These are phyloP conservation scores for Fraxinus greggii DNA, from an alignment of 305 asterid genomes.

Conservation along the genomic window DNA sequence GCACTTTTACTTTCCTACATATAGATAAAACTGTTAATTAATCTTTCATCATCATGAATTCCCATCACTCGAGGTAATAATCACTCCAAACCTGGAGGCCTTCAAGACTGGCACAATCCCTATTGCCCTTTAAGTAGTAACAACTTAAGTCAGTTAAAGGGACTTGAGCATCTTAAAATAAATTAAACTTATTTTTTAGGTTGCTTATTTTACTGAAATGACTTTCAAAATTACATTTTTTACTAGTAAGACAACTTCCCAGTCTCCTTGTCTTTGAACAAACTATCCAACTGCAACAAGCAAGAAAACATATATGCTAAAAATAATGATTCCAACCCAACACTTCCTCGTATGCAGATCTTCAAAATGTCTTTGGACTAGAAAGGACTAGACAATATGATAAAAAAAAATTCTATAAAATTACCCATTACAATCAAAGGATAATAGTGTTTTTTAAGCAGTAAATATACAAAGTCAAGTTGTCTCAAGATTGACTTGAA, in stretches of 20 bases:
- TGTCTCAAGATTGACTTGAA: neutral
- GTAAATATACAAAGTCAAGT: neutral
- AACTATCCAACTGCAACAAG: neutral
- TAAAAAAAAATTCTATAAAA: neutral
- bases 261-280: neutral
- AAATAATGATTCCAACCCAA: neutral
- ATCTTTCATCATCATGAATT: neutral
- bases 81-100: neutral
- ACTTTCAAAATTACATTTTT: neutral
- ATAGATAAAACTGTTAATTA: too few relatives aligned
- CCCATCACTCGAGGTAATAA: neutral
- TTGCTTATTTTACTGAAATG: neutral
- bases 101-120: neutral
- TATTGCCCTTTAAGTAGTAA: neutral
- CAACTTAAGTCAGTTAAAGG: neutral
- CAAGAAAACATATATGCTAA: neutral
- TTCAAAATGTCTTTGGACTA: neutral
- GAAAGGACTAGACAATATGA: neutral
- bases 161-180: neutral
- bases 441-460: neutral
- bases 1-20: neutral
- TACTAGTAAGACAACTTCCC: neutral
- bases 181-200: neutral
- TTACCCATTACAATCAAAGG: neutral
- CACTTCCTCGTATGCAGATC: neutral